A percentile compares a stretch with the other conserved stretches of the same genome.
These are phyloP conservation scores for Phytophthora ramorum DNA, from an alignment of 352 stramenopile genomes.

Conservation along the genomic window DNA sequence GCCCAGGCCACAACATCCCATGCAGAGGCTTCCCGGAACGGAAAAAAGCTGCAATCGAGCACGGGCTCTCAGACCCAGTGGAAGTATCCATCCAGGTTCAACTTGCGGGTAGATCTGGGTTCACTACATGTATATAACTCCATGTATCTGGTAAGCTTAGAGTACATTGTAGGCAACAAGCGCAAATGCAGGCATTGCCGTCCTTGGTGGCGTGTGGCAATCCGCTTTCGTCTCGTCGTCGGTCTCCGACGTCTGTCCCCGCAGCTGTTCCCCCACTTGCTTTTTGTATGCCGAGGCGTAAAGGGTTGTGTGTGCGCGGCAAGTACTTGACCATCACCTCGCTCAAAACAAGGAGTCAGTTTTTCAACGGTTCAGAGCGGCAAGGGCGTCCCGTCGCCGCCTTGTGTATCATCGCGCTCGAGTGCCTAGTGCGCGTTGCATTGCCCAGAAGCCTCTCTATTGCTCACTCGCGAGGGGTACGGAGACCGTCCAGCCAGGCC, in stretches of 20 bases:
- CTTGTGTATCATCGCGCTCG: constrained; percentile 21
- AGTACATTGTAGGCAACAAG: no score
- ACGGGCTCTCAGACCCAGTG: not conserved
- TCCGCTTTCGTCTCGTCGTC: constrained; percentile 5
- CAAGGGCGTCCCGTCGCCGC: constrained; percentile 26
- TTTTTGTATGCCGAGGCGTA: constrained; percentile 7
- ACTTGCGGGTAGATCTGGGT: not conserved
- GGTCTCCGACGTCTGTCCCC: not conserved
- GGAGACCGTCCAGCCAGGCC: constrained; percentile 6
- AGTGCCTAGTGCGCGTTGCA: constrained; percentile 2
- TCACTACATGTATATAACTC: no score
- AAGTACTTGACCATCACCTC: constrained; percentile 26
- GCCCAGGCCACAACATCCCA: constrained; percentile 12
- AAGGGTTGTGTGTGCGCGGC: not conserved
- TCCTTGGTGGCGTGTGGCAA: not conserved
- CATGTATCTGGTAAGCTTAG: no score
- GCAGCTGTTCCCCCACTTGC: not conserved
- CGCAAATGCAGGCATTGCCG: not conserved
- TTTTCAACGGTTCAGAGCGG: constrained; percentile 21
- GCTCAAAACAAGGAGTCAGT: constrained; percentile 32
- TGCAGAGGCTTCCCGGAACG: constrained; percentile 7
- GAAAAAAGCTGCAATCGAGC: not conserved
- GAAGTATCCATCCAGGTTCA: not conserved
- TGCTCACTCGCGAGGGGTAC: constrained; percentile 12
- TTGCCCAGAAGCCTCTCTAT: constrained; percentile 29